These are phyloP conservation scores for Cercophora newfieldiana DNA, from an alignment of 495 filamentous ascomycete species.

Conservation along the genomic window DNA sequence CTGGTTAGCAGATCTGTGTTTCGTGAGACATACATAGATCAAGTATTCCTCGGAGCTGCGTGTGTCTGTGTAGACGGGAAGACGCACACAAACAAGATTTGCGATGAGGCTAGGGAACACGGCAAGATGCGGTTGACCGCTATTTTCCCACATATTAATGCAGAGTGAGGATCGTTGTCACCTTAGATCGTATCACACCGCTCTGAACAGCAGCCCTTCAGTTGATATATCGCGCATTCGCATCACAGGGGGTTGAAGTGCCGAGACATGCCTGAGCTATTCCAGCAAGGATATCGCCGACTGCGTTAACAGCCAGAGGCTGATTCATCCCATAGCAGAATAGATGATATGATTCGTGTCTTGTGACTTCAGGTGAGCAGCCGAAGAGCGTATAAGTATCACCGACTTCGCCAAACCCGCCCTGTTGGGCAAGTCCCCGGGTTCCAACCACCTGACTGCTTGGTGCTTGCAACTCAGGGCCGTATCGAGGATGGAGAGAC, in stretches of 20 bases:
- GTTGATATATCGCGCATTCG: not conserved
- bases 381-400: too few species aligned
- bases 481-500: too few species aligned
- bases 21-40: too few species aligned
- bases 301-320: not conserved
- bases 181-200: not conserved
- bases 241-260: not conserved
- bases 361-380: too few species aligned
- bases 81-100: not conserved
- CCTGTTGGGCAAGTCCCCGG: too few species aligned
- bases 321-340: not conserved
- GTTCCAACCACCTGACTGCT: too few species aligned
- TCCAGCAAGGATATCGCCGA: not conserved
- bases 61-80: not conserved
- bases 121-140: not conserved
- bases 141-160: not conserved
- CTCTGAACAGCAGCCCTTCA: not conserved
- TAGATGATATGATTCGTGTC: not conserved
- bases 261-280: not conserved
- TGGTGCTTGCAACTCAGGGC: too few species aligned
- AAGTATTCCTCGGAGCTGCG: too few species aligned
- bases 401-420: too few species aligned
- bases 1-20: not conserved
- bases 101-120: too few species aligned
- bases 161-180: not conserved